These are phyloP conservation scores for Diaporthe citriasiana DNA, from an alignment of 2,329 filamentous ascomycete species.

Conservation along the genomic window DNA sequence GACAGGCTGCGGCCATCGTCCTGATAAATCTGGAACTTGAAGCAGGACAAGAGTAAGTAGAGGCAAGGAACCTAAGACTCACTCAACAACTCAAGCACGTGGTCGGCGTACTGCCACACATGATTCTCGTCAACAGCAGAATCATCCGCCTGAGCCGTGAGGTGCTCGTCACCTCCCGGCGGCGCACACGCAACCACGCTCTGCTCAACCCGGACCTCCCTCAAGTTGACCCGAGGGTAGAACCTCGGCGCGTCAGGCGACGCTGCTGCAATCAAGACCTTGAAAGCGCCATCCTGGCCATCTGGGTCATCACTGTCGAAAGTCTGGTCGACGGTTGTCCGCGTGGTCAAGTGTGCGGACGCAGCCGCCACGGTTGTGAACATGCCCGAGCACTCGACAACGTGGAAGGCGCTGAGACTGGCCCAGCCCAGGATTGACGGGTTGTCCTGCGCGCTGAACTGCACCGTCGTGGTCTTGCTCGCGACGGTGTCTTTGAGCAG, in stretches of 20 bases:
- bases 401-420: slow-evolving; percentile 1
- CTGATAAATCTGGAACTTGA: neutral
- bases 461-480: neutral
- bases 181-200: slow-evolving; percentile 27
- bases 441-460: slow-evolving; percentile 17
- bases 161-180: neutral
- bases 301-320: neutral
- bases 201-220: slow-evolving; percentile 24
- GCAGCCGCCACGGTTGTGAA: neutral
- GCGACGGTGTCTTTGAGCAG: neutral
- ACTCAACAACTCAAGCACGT: slow-evolving; percentile 26
- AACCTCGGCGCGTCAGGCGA: slow-evolving; percentile 29
- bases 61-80: neutral
- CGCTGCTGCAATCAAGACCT: slow-evolving; percentile 15
- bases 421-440: slow-evolving; percentile 10
- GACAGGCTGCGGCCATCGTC: neutral
- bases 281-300: neutral
- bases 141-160: neutral
- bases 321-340: neutral
- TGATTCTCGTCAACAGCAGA: neutral
- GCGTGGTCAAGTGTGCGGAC: slow-evolving; percentile 5
- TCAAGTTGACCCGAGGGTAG: slow-evolving; percentile 12
- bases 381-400: slow-evolving; percentile 23
- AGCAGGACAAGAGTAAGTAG: neutral
- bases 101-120: slow-evolving; percentile 14